phyloP scores from a whole-genome alignment of 2,329 filamentous ascomycete species.

The Emergomyces pasteurianus region DNA sequence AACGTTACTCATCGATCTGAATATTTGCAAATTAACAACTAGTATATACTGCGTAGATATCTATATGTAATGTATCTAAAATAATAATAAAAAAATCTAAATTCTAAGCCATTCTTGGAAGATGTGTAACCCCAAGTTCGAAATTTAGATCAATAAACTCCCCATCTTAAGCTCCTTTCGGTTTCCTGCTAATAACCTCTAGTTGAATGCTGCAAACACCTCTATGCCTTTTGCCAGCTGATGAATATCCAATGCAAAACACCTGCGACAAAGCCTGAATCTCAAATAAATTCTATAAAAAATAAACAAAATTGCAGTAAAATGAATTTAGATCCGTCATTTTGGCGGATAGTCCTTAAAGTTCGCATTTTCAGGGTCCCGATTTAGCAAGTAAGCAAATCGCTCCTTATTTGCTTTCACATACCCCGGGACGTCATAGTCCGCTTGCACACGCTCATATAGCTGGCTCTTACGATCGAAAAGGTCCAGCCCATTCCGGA shows the following conservation, averaged over 20 bases:
- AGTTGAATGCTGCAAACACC: neutral
- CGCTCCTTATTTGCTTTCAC: neutral
- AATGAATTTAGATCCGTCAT: neutral
- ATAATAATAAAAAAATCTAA: too few species aligned
- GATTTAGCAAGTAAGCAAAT: neutral
- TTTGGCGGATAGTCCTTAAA: neutral
- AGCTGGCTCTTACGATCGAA: conserved; percentile 40
- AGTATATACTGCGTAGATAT: too few species aligned
- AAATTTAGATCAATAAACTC: too few species aligned
- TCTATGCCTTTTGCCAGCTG: neutral
- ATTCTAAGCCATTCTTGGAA: too few species aligned
- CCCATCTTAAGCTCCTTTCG: too few species aligned
- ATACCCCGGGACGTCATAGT: neutral
- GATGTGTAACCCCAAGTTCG: too few species aligned
- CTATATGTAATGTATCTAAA: too few species aligned
- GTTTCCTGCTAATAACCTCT: too few species aligned
- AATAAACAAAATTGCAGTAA: neutral
- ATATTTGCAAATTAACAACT: too few species aligned
- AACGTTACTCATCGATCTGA: too few species aligned
- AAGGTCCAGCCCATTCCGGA: conserved; percentile 43
- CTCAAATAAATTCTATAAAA: neutral
- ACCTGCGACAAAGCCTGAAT: neutral
- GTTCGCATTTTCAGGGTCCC: neutral
- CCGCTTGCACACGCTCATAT: conserved; percentile 37
- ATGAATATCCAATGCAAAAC: neutral